Percentiles rank a stretch among this genome's conserved stretches.
Conservation (phyloP, 2,329 filamentous ascomycete genomes). For the Penicillium sp. region DNA sequence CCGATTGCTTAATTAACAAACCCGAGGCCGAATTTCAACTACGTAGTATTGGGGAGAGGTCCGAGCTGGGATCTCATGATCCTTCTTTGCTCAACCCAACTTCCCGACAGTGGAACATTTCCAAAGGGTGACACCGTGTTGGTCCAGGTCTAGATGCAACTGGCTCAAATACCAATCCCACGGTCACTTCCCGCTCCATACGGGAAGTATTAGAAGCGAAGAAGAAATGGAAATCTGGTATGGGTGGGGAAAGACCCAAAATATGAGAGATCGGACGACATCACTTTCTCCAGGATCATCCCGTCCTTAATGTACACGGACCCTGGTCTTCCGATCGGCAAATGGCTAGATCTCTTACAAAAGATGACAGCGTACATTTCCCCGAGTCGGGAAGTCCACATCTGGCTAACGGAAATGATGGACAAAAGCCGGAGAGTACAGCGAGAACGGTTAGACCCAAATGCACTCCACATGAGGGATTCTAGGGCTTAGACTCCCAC, state of each 20-base stretch:
- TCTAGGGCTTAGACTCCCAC: constrained; percentile 2
- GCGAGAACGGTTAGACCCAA: constrained; percentile 5
- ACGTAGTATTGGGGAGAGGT: neutral
- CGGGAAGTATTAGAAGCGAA: neutral
- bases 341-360: constrained; percentile 5
- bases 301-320: neutral
- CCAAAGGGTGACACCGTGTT: neutral
- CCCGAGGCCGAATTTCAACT: neutral
- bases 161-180: constrained; percentile 7
- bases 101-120: constrained; percentile 3
- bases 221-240: neutral
- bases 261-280: neutral
- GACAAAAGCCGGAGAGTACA: constrained; percentile 6
- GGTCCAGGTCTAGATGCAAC: constrained; percentile 6
- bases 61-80: constrained; percentile 3
- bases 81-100: neutral
- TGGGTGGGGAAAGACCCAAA: neutral
- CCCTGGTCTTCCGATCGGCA: constrained; percentile 18
- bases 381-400: constrained; percentile 22
- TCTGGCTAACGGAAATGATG: constrained; percentile 14
- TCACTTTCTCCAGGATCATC: constrained; percentile 7
- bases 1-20: neutral
- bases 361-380: constrained; percentile 14
- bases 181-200: constrained; percentile 8
- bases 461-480: constrained; percentile 1